phyloP scores from a whole-genome alignment of 2,329 filamentous ascomycete genomes.

The Aspergillus calidoustus region DNA sequence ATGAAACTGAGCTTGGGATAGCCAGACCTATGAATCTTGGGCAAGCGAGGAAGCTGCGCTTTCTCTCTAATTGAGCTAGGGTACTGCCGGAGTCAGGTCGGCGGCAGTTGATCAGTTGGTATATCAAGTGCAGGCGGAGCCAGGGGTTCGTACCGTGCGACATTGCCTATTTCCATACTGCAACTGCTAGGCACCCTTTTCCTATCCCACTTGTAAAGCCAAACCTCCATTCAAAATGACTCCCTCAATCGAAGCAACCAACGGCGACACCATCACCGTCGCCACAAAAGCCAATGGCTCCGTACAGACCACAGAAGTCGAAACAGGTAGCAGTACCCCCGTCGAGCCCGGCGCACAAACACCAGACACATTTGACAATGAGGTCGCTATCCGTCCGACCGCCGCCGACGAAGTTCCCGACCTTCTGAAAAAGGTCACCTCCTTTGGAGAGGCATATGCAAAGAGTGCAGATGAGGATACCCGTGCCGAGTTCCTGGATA shows the following conservation, averaged over 20 bases:
- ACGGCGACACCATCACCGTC: not conserved
- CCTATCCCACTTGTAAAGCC: too few species aligned
- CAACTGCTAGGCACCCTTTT: not conserved
- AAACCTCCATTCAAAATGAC: slow-evolving; percentile 1
- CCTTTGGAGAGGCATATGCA: slow-evolving; percentile 16
- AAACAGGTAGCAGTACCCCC: not conserved
- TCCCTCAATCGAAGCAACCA: not conserved
- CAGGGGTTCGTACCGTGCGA: not conserved
- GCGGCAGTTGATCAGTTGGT: not conserved
- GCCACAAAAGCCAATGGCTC: not conserved
- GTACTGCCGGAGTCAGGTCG: not conserved
- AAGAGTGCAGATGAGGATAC: slow-evolving; percentile 12
- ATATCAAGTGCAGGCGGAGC: not conserved
- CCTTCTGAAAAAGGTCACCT: slow-evolving; percentile 18
- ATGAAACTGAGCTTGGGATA: too few species aligned
- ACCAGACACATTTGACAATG: slow-evolving; percentile 11
- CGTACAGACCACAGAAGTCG: not conserved
- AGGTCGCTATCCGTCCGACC: slow-evolving; percentile 21
- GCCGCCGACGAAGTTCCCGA: slow-evolving; percentile 17
- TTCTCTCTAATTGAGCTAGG: not conserved
- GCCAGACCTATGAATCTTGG: too few species aligned
- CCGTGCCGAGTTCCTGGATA: slow-evolving; percentile 23
- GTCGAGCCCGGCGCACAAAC: not conserved
- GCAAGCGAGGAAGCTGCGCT: too few species aligned
- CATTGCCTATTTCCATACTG: not conserved